Conservation (phyloP, 2,329 filamentous ascomycete species). For the Plectosphaerella sp. region DNA sequence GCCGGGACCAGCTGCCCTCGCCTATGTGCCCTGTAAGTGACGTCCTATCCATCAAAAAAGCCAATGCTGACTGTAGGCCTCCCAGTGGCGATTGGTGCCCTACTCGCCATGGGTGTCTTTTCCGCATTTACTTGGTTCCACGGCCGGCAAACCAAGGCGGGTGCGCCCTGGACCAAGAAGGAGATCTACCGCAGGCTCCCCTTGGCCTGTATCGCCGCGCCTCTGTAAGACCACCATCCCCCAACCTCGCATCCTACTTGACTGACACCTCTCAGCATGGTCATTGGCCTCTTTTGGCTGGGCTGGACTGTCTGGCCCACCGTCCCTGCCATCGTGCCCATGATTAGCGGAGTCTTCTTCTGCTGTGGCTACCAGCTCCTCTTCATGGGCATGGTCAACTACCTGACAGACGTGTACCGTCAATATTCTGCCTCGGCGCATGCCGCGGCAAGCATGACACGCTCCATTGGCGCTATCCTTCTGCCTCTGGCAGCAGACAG, state of each 20-base stretch:
- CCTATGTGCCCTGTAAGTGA: conserved; percentile 43
- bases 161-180: conserved; percentile 22
- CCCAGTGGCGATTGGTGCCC: conserved; percentile 18
- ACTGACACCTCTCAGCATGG: conserved; percentile 42
- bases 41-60: not conserved
- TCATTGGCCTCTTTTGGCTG: conserved; percentile 55
- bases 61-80: not conserved
- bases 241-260: conserved; percentile 12
- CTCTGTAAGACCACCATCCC: conserved; percentile 49
- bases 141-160: conserved; percentile 16
- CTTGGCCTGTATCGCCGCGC: conserved; percentile 53
- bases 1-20: conserved; percentile 38
- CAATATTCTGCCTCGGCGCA: conserved; percentile 28
- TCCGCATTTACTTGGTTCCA: conserved; percentile 21
- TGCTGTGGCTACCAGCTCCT: conserved; percentile 26
- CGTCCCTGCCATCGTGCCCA: conserved; percentile 27
- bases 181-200: conserved; percentile 30
- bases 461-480: conserved; percentile 25
- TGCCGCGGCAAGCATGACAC: conserved; percentile 25
- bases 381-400: conserved; percentile 30
- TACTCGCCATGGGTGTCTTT: conserved; percentile 17
- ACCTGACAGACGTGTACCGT: conserved; percentile 26
- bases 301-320: conserved; percentile 49
- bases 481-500: conserved; percentile 24
- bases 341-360: conserved; percentile 38